Evolutionary conservation across 345 rosid species (phyloP).

Genomic region (Euphorbia lathyris): DNA sequence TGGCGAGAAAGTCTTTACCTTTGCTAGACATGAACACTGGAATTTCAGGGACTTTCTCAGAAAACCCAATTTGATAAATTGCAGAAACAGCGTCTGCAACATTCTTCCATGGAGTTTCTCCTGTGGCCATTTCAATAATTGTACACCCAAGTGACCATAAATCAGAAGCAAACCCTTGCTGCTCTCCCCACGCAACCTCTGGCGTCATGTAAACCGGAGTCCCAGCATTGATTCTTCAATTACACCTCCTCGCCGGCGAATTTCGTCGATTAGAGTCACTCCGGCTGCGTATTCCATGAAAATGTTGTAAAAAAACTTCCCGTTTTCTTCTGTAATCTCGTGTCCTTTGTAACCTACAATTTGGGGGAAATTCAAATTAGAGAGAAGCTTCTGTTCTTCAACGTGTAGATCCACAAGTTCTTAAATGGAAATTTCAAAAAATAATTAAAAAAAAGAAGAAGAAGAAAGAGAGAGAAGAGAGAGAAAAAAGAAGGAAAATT

Average conservation of each 20-base stretch:
- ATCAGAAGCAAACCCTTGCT: conserved; percentile 50
- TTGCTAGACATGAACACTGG: conserved; percentile 39
- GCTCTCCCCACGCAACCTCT: conserved; percentile 58
- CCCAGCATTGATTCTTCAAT: conserved; percentile 46
- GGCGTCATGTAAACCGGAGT: conserved; percentile 70
- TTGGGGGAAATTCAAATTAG: conserved; percentile 45
- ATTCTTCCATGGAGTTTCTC: conserved; percentile 40
- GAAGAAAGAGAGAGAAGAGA: too few species aligned
- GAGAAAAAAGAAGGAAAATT: too few species aligned
- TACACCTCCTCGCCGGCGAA: conserved; percentile 34
- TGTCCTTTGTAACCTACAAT: conserved; percentile 64
- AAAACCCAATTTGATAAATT: conserved; percentile 47
- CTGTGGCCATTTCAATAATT: conserved; percentile 55
- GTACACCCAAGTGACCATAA: conserved; percentile 69
- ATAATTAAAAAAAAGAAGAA: too few species aligned
- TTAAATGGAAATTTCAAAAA: too few species aligned
- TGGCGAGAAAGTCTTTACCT: too few species aligned
- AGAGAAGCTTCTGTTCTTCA: conserved; percentile 44
- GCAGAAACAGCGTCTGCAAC: conserved; percentile 41
- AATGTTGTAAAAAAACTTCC: conserved; percentile 49
- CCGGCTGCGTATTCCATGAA: conserved; percentile 61
- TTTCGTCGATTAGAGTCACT: conserved; percentile 54
- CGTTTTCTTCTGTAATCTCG: conserved; percentile 47
- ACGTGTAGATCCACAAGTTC: too few species aligned
- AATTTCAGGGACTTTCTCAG: conserved; percentile 36